phyloP scores from a whole-genome alignment of 2,329 filamentous ascomycete genomes.

The Fusarium anthophilum region DNA sequence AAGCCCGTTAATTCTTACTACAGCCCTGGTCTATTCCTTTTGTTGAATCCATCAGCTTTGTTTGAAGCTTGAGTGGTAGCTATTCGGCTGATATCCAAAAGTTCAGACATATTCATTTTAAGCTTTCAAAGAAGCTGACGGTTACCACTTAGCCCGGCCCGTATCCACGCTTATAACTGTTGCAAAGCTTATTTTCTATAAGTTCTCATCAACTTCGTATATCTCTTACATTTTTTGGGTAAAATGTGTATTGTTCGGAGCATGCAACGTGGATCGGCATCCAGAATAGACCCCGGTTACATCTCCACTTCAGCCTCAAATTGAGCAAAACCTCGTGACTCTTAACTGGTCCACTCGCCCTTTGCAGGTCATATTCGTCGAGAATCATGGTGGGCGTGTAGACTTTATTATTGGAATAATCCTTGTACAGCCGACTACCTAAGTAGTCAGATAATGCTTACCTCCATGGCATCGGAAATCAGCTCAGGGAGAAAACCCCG shows the following conservation, averaged over 20 bases:
- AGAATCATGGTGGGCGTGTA: fast-evolving
- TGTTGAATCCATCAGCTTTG: background rate
- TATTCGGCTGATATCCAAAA: background rate
- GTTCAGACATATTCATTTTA: background rate
- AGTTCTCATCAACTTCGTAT: background rate
- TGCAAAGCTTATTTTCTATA: background rate
- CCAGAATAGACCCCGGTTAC: background rate
- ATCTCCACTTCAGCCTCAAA: background rate
- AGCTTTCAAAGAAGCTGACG: background rate
- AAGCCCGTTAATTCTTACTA: background rate
- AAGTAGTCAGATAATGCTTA: background rate
- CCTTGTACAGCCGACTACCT: background rate
- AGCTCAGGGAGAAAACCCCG: conserved; percentile 45
- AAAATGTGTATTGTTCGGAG: background rate
- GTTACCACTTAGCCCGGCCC: too few relatives aligned
- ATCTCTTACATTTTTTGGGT: background rate
- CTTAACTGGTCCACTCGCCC: fast-evolving
- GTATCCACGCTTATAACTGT: background rate
- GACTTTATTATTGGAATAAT: fast-evolving
- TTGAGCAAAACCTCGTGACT: background rate
- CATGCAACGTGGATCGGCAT: background rate
- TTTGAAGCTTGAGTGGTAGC: background rate
- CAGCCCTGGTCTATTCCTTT: background rate
- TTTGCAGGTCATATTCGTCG: fast-evolving
- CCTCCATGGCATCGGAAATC: background rate